Evolutionary conservation across 768 basidiomycete species (phyloP).

Genomic region (Collybia mongolica): DNA sequence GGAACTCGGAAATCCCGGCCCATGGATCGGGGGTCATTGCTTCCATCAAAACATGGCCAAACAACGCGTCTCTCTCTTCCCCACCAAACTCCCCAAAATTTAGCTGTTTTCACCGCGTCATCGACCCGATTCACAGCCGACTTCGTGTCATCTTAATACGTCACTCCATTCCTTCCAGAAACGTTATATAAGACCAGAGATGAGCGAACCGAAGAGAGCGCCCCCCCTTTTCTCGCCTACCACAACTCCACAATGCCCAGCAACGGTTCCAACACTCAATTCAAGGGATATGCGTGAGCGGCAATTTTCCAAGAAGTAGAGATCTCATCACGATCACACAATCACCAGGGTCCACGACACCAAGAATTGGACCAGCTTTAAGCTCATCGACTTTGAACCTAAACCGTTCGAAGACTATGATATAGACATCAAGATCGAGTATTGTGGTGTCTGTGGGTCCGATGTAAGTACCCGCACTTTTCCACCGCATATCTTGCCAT

Average conservation of each 20-base stretch:
- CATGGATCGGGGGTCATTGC: no score
- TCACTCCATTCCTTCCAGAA: not conserved
- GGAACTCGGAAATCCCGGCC: no score
- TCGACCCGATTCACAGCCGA: no score
- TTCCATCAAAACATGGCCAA: no score
- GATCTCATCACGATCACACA: no score
- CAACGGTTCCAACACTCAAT: not conserved
- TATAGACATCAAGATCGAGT: constrained; percentile 53
- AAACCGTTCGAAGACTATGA: constrained; percentile 53
- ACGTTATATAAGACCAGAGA: not conserved
- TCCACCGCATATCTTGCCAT: not conserved
- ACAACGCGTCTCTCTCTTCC: no score
- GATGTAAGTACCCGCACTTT: constrained; percentile 32
- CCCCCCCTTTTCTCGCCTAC: not conserved
- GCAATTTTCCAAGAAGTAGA: no score
- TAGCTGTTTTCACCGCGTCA: no score
- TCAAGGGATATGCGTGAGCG: not conserved
- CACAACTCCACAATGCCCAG: constrained; percentile 1
- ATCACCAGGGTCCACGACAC: constrained; percentile 28
- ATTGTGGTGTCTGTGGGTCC: constrained; percentile 50
- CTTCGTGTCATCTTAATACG: not conserved
- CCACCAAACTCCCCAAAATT: no score
- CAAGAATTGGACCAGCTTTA: constrained; percentile 36
- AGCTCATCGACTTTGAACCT: constrained; percentile 47
- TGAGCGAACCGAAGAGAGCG: not conserved